phyloP scores from a whole-genome alignment of 192 early-diverging fungal species.

The Rhizophlyctis rosea region DNA sequence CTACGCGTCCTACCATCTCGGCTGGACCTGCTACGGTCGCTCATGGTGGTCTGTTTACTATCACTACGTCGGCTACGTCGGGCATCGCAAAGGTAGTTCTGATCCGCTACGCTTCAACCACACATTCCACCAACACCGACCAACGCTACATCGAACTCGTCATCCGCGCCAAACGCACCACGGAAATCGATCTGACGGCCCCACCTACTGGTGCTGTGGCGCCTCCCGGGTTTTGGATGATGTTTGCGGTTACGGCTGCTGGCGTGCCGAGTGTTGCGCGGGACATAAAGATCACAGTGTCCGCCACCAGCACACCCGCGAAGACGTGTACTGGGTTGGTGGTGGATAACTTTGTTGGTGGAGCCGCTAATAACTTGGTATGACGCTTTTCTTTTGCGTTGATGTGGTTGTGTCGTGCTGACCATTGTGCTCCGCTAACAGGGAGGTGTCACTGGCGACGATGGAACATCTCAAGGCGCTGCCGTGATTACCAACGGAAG shows the following conservation, averaged over 20 bases:
- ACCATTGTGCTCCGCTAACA: too few species aligned
- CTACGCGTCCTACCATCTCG: slow-evolving; percentile 27
- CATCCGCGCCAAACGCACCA: slow-evolving; percentile 10
- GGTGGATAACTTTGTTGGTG: too few species aligned
- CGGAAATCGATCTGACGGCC: slow-evolving; percentile 14
- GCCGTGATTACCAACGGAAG: too few species aligned
- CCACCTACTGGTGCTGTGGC: slow-evolving; percentile 30
- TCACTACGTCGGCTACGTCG: slow-evolving; percentile 7
- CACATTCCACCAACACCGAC: slow-evolving; percentile 46
- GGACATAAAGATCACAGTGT: too few species aligned
- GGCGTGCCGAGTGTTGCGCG: slow-evolving; percentile 32
- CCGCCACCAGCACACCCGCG: too few species aligned
- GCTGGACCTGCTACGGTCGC: slow-evolving; percentile 18
- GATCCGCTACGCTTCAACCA: slow-evolving; percentile 33
- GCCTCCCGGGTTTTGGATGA: slow-evolving; percentile 38
- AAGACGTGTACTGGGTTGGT: too few species aligned
- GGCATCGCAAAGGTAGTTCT: slow-evolving; percentile 18
- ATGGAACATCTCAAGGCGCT: too few species aligned
- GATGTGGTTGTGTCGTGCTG: too few species aligned
- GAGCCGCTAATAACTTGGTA: too few species aligned
- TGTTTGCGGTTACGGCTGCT: slow-evolving; percentile 31
- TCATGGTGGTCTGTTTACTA: slow-evolving; percentile 16
- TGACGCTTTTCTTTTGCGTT: too few species aligned
- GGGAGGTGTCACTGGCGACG: too few species aligned
- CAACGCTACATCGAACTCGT: slow-evolving; percentile 35